Conservation (phyloP, 2,329 filamentous ascomycete species). For the Onygena corvina region DNA sequence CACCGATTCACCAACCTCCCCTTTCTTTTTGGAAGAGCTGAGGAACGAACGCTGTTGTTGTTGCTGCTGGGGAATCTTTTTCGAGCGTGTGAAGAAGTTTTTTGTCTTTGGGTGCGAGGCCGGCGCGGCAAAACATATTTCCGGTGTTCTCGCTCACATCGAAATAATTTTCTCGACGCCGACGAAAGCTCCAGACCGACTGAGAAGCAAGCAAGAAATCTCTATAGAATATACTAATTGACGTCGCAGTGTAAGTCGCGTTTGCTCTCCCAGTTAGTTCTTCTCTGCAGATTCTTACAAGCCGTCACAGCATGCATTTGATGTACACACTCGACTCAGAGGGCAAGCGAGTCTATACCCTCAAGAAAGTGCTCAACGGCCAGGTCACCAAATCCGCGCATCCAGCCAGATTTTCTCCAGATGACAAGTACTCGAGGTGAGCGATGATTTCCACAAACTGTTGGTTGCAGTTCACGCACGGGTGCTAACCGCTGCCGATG, state of each 20-base stretch:
- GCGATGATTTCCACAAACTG: conserved; percentile 13
- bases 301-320: conserved; percentile 48
- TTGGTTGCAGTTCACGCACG: background rate
- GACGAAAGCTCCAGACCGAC: background rate
- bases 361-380: conserved; percentile 73
- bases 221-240: background rate
- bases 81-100: background rate
- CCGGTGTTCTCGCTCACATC: background rate
- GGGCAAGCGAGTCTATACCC: conserved; percentile 86
- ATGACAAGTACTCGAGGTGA: conserved; percentile 88
- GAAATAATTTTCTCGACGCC: background rate
- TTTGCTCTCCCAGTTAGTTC: background rate
- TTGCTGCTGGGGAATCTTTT: background rate
- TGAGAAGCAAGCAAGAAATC: background rate
- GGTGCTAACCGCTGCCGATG: background rate
- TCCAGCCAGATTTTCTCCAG: conserved; percentile 89
- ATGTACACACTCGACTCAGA: conserved; percentile 75
- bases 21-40: background rate
- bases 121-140: conserved; percentile 1
- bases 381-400: conserved; percentile 92
- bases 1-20: background rate
- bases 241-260: background rate
- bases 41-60: background rate
- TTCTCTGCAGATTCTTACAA: background rate
- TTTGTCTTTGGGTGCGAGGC: background rate